phyloP scores from a whole-genome alignment of 257 asterid genomes.

The Salvia rosmarinus region DNA sequence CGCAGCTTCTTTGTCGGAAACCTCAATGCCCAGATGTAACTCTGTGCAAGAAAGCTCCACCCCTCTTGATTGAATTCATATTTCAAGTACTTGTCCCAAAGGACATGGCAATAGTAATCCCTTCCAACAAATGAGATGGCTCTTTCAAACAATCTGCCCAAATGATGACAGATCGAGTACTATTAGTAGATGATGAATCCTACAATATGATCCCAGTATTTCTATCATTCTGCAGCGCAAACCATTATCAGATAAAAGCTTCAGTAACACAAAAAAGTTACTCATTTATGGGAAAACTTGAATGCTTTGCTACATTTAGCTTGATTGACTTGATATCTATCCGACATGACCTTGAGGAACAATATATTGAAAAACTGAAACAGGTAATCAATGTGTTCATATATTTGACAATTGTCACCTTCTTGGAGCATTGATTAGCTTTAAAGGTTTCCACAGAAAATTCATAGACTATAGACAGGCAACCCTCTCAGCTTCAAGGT shows the following conservation, averaged over 20 bases:
- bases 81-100: slow-evolving; percentile 88
- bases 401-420: not conserved
- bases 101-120: slow-evolving; percentile 73
- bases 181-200: slow-evolving; percentile 25
- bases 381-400: not conserved
- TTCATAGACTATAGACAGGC: not conserved
- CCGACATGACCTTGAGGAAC: not conserved
- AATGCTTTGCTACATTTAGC: slow-evolving; percentile 16
- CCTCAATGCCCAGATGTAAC: slow-evolving; percentile 73
- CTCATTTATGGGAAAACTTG: slow-evolving; percentile 18
- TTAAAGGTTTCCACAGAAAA: not conserved
- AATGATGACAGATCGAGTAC: slow-evolving; percentile 16
- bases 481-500: not conserved
- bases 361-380: not conserved
- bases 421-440: not conserved
- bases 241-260: slow-evolving; percentile 1
- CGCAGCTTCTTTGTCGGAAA: slow-evolving; percentile 77
- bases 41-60: slow-evolving; percentile 75
- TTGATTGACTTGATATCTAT: slow-evolving; percentile 19
- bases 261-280: slow-evolving; percentile 19
- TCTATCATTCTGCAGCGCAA: slow-evolving; percentile 24
- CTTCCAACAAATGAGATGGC: slow-evolving; percentile 76
- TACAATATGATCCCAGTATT: slow-evolving; percentile 18
- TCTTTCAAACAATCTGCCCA: slow-evolving; percentile 73
- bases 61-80: slow-evolving; percentile 71